These are phyloP conservation scores for Papiliotrema fonsecae DNA, from an alignment of 1,284 basidiomycete genomes.

Conservation along the genomic window DNA sequence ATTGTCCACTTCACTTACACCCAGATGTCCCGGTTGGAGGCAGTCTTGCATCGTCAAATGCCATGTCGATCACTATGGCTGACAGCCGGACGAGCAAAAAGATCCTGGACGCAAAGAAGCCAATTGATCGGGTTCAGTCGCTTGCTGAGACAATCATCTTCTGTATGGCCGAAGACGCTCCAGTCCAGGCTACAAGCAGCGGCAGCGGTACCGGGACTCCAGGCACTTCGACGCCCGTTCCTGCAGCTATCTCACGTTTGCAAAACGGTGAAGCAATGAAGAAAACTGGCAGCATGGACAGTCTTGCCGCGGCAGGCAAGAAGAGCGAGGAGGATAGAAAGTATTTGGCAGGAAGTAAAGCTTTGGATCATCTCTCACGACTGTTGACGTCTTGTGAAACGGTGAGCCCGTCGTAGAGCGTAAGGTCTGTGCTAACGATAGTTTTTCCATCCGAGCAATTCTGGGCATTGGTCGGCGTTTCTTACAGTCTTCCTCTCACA, in stretches of 20 bases:
- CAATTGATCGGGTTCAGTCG: slow-evolving; percentile 64
- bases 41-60: slow-evolving; percentile 31
- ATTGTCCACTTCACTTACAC: not conserved
- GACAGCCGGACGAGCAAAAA: slow-evolving; percentile 58
- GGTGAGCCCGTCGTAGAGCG: slow-evolving; percentile 8
- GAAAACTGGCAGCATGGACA: slow-evolving; percentile 42
- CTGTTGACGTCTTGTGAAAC: slow-evolving; percentile 90
- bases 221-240: slow-evolving; percentile 28
- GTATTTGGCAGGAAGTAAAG: slow-evolving; percentile 79
- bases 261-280: slow-evolving; percentile 46
- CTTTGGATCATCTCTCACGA: slow-evolving; percentile 81
- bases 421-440: not conserved
- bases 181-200: slow-evolving; percentile 49
- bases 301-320: slow-evolving; percentile 38
- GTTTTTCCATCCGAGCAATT: slow-evolving; percentile 50
- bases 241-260: slow-evolving; percentile 20
- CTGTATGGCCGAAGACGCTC: slow-evolving; percentile 82
- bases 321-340: slow-evolving; percentile 40
- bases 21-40: slow-evolving; percentile 53
- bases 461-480: slow-evolving; percentile 49
- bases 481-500: slow-evolving; percentile 73
- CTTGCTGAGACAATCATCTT: slow-evolving; percentile 86
- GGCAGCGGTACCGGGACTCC: slow-evolving; percentile 53
- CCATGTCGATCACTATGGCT: slow-evolving; percentile 47
- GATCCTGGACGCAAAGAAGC: slow-evolving; percentile 70